A percentile compares a stretch with the other conserved stretches of the same genome.
phyloP scores from a whole-genome alignment of 1,284 basidiomycete genomes.

The Taiwanofungus camphoratus region DNA sequence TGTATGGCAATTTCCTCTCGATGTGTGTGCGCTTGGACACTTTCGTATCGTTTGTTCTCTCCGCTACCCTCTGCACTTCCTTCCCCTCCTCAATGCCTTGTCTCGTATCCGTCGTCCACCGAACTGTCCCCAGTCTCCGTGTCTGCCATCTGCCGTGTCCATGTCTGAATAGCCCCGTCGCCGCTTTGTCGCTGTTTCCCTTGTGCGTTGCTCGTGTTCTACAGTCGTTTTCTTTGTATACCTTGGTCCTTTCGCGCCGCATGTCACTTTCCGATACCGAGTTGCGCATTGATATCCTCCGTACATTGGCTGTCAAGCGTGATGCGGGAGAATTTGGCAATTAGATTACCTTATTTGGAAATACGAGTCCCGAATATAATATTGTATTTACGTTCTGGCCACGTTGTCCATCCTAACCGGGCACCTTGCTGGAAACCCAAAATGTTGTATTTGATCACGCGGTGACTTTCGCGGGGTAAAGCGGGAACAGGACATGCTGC shows the following conservation, averaged over 20 bases:
- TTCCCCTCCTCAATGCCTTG: not conserved
- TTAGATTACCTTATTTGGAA: not conserved
- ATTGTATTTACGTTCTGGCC: too few species aligned
- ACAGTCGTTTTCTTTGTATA: not conserved
- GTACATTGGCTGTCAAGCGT: not conserved
- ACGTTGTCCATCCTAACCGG: too few species aligned
- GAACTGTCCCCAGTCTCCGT: not conserved
- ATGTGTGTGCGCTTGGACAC: slow-evolving; percentile 4
- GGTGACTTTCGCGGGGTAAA: too few species aligned
- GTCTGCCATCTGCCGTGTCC: not conserved
- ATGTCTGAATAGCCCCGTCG: not conserved
- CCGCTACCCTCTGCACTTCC: slow-evolving; percentile 3
- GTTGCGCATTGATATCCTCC: slow-evolving; percentile 1
- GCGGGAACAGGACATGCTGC: too few species aligned
- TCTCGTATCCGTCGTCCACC: too few species aligned
- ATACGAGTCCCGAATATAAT: too few species aligned
- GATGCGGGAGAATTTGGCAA: not conserved
- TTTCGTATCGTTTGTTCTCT: slow-evolving; percentile 2
- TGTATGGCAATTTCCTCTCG: too few species aligned
- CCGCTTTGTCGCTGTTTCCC: slow-evolving; percentile 2
- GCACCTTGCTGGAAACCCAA: too few species aligned
- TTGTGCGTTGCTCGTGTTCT: not conserved
- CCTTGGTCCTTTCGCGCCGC: not conserved
- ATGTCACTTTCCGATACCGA: not conserved
- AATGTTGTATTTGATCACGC: too few species aligned